These are phyloP conservation scores for Trichoderma lentiforme DNA, from an alignment of 2,329 filamentous ascomycete genomes.

Conservation along the genomic window DNA sequence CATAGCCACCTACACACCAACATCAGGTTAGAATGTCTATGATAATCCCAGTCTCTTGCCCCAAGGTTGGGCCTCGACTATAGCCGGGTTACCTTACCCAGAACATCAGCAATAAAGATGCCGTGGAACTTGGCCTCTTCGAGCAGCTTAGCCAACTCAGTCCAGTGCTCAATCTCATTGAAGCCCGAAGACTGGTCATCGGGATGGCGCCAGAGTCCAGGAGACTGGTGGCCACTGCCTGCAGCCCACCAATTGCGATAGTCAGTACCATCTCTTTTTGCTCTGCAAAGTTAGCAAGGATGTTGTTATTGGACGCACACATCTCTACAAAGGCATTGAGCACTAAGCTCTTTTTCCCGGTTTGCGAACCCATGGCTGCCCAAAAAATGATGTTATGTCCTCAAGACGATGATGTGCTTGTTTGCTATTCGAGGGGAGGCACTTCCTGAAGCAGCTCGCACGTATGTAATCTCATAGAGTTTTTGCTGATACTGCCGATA, in stretches of 20 bases:
- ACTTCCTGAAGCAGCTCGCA: neutral
- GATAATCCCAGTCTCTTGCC: neutral
- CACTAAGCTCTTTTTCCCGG: constrained; percentile 38
- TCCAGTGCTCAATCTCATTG: constrained; percentile 59
- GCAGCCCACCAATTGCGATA: neutral
- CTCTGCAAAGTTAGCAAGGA: neutral
- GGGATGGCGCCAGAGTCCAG: constrained; percentile 57
- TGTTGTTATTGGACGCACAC: constrained; percentile 28
- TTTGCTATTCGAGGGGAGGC: neutral
- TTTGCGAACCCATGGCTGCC: constrained; percentile 12
- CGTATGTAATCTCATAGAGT: neutral
- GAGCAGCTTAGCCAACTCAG: constrained; percentile 55
- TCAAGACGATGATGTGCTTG: constrained; percentile 15
- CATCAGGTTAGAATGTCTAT: neutral
- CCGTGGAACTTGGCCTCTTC: constrained; percentile 38
- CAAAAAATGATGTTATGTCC: constrained; percentile 2
- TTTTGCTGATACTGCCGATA: neutral
- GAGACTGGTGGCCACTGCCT: constrained; percentile 46
- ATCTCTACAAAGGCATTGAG: constrained; percentile 44
- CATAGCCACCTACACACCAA: constrained; percentile 53
- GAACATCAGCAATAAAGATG: constrained; percentile 55
- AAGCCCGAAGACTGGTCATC: constrained; percentile 61
- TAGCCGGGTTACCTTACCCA: constrained; percentile 38
- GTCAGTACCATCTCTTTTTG: neutral
- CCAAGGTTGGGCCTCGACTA: neutral